A percentile compares a stretch with the other conserved stretches of the same genome.
phyloP scores from a whole-genome alignment of 805 yeast species.

The Saccharomyces paradoxus region DNA sequence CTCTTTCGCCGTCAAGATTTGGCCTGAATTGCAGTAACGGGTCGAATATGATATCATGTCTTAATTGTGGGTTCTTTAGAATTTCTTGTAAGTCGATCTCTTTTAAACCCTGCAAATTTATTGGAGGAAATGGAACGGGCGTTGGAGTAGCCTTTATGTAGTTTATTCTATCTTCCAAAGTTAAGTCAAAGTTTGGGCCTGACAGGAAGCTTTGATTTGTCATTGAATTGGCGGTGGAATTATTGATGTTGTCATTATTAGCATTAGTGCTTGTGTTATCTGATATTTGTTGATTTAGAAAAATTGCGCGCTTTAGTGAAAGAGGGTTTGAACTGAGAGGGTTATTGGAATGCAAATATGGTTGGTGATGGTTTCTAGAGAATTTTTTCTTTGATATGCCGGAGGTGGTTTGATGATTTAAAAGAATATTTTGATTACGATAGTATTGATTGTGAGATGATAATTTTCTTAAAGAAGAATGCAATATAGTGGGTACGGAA shows the following conservation, averaged over 20 bases:
- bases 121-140: conserved; percentile 65
- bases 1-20: conserved; percentile 84
- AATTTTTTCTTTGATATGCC: neutral
- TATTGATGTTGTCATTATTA: conserved; percentile 5
- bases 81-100: conserved; percentile 87
- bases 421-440: neutral
- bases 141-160: conserved; percentile 15
- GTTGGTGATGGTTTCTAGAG: neutral
- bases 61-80: conserved; percentile 79
- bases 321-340: neutral
- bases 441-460: conserved; percentile 4
- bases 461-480: conserved; percentile 26
- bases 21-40: conserved; percentile 89
- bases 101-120: conserved; percentile 67
- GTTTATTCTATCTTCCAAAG: conserved; percentile 21
- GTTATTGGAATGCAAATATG: neutral
- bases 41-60: conserved; percentile 90
- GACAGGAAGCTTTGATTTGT: conserved; percentile 2
- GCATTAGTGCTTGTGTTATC: neutral
- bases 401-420: neutral
- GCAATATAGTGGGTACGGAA: conserved; percentile 29
- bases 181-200: conserved; percentile 3
- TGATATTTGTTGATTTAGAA: neutral
- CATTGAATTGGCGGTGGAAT: neutral
- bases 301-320: neutral